Evolutionary conservation across 2,329 filamentous ascomycete species (phyloP), one percentile per base, ranked within the genome.

Genomic region (Lecanicillium sp.): DNA sequence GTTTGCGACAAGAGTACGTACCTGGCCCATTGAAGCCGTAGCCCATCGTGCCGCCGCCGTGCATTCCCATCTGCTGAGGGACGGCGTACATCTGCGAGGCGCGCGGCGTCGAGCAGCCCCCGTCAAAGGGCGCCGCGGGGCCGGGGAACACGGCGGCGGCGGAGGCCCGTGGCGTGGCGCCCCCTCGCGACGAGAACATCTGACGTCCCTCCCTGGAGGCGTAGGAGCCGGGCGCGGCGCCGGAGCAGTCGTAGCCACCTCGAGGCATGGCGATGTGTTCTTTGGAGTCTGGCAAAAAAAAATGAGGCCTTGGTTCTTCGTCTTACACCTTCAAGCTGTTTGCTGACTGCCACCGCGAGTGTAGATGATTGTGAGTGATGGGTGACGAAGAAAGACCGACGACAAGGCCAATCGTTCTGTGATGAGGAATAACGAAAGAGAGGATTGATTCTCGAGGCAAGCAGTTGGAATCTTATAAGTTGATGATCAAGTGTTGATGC

Each of bases 201-300:
- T 49, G 38, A 23, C 46, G 46, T 12, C 30, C 39, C 4, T 36
- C 9, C 10, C 39, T 37, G 10, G 38, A 42, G 19, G 46, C 46
- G 20, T 30, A 42, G 32, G 46, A 49, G 38, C 46, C 46, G 24
- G 32, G 39, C 8, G 46, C 46, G 19, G 46, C 46, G 32, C 39
- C 39, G 24, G 46, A 30, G 39, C 46, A 49, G 32, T 49, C 46
- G 32, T 49, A 49, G 32, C 24, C 46, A 15, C 30, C 46, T 17
- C 46, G 46, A 37, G 38, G 38, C 46, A 49, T 49, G 1, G 7
- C 23, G 19, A 4, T 35, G 35, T n/a, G n/a, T n/a, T n/a, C 8
- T 38, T 5, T 19, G 9, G n/a, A 15, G 32, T 19, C 15, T 20
- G 10, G 32, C 5, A 12, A 17, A 14, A 17, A 15, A 15, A 17